Conservation (phyloP, 306 rosid genomes). For the Vigna trinervia region DNA sequence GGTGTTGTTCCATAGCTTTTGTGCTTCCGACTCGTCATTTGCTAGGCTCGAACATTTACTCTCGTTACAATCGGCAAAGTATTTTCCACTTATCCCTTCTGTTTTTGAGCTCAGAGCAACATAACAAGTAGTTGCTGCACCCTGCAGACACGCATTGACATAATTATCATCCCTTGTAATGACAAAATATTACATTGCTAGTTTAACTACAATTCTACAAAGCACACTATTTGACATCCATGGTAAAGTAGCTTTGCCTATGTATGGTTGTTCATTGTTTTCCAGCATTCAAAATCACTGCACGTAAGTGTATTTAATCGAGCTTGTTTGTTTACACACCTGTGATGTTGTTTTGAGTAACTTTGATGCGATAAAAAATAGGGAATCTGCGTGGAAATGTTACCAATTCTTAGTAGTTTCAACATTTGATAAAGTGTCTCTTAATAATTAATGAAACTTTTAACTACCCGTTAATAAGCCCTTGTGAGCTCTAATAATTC, state of each 20-base stretch:
- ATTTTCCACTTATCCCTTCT: slow-evolving; percentile 79
- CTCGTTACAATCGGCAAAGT: slow-evolving; percentile 88
- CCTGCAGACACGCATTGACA: slow-evolving; percentile 50
- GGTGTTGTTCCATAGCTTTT: slow-evolving; percentile 75
- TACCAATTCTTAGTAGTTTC: slow-evolving; percentile 23
- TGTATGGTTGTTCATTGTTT: neutral
- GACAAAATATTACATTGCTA: neutral
- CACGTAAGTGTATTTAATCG: neutral
- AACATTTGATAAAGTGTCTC: slow-evolving; percentile 13
- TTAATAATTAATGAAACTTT: neutral
- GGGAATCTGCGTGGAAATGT: slow-evolving; percentile 70
- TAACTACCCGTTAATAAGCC: slow-evolving; percentile 70
- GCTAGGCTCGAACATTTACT: slow-evolving; percentile 73
- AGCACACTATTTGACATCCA: neutral
- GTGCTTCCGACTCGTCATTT: slow-evolving; percentile 79
- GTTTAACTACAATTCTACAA: neutral
- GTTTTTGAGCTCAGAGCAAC: slow-evolving; percentile 75
- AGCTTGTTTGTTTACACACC: slow-evolving; percentile 51
- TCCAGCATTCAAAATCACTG: neutral
- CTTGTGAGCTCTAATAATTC: slow-evolving; percentile 84
- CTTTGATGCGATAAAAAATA: slow-evolving; percentile 93
- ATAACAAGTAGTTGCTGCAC: slow-evolving; percentile 91
- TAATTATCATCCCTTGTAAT: neutral
- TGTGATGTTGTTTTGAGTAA: slow-evolving; percentile 80
- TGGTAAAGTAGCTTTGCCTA: neutral